phyloP scores from a whole-genome alignment of 495 filamentous ascomycete genomes.

The Neurospora sp. region DNA sequence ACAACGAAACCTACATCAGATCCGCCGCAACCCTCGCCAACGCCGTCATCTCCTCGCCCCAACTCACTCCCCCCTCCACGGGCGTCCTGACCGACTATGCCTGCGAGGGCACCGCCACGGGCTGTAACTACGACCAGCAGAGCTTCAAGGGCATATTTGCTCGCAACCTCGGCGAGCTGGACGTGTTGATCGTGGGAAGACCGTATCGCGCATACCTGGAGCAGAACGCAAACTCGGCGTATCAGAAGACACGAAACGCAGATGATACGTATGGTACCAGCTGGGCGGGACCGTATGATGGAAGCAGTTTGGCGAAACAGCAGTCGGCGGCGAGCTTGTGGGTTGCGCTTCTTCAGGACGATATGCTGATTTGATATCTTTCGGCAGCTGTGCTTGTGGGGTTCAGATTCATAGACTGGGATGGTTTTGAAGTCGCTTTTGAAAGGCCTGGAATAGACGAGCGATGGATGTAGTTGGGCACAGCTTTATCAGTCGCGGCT shows the following conservation, averaged over 20 bases:
- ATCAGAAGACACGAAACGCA: slow-evolving; percentile 39
- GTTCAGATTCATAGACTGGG: background rate
- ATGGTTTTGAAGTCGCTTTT: background rate
- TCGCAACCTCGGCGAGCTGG: slow-evolving; percentile 48
- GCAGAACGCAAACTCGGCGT: slow-evolving; percentile 48
- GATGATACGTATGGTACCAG: slow-evolving; percentile 39
- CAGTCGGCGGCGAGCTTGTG: slow-evolving; percentile 49
- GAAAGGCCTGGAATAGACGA: background rate
- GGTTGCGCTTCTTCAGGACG: slow-evolving; percentile 28
- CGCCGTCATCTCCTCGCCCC: slow-evolving; percentile 6
- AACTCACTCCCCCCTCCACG: slow-evolving; percentile 21
- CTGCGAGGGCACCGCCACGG: slow-evolving; percentile 33
- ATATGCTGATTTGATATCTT: background rate
- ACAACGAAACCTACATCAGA: slow-evolving; percentile 32
- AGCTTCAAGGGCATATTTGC: slow-evolving; percentile 72
- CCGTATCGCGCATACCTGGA: slow-evolving; percentile 42
- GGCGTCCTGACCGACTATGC: slow-evolving; percentile 49
- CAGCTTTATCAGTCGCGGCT: background rate
- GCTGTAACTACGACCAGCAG: slow-evolving; percentile 46
- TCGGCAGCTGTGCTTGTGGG: background rate
- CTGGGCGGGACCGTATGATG: slow-evolving; percentile 46
- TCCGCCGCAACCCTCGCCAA: slow-evolving; percentile 48
- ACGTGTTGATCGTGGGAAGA: slow-evolving; percentile 33
- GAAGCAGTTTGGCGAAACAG: slow-evolving; percentile 44
- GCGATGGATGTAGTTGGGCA: background rate